Conservation (phyloP, 176 grass and related monocot species). For the Aegilops umbellulata region DNA sequence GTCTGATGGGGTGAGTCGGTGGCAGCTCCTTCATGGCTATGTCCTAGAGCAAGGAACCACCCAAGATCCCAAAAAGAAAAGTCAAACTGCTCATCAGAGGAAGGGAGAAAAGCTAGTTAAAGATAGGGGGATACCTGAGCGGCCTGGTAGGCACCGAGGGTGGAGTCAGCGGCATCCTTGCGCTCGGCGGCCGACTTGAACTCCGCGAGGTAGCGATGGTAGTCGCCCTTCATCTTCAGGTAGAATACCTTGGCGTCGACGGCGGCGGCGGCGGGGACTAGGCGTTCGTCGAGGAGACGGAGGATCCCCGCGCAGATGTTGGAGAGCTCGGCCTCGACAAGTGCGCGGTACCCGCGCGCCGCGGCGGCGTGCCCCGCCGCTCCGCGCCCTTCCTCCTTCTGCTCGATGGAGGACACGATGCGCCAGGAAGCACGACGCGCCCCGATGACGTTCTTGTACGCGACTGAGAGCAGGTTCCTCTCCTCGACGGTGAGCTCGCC, state of each 20-base stretch:
- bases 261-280: conserved; percentile 56
- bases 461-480: conserved; percentile 94
- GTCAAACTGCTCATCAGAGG: neutral
- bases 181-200: conserved; percentile 79
- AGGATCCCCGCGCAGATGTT: conserved; percentile 87
- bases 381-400: conserved; percentile 89
- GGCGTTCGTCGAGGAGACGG: conserved; percentile 65
- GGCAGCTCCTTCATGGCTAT: conserved; percentile 75
- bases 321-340: conserved; percentile 86
- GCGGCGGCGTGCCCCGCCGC: conserved; percentile 57
- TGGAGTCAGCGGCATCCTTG: conserved; percentile 82
- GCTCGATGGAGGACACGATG: conserved; percentile 98
- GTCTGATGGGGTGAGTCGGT: conserved; percentile 93
- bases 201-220: conserved; percentile 95
- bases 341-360: conserved; percentile 58
- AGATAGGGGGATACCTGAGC: conserved; percentile 51
- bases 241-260: conserved; percentile 95
- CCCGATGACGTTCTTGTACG: conserved; percentile 99
- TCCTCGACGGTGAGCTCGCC: conserved; percentile 92
- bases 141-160: conserved; percentile 77
- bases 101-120: no score
- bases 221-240: conserved; percentile 99
- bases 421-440: conserved; percentile 90
- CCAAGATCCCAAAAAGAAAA: conserved; percentile 21
- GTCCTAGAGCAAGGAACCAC: conserved; percentile 46